Evolutionary conservation across 805 yeast species (phyloP), one percentile per base, ranked within the genome.

Genomic region (Starmerella sp.): DNA sequence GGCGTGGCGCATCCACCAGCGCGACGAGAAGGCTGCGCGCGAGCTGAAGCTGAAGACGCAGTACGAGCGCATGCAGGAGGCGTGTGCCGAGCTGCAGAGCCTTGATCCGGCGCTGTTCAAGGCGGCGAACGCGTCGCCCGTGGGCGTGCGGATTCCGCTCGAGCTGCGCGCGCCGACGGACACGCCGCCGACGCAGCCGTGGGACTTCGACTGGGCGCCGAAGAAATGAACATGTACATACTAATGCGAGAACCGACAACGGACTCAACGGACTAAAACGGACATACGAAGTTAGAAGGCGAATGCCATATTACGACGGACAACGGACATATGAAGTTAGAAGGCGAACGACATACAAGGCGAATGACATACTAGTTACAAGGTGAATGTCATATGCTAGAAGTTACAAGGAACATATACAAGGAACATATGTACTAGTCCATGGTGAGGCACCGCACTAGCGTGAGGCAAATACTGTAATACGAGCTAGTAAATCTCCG

Each of bases 101-200:
- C 64, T 66, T 29, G 65, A 65, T 53, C 80, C 82, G 0, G 75
- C 71, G 48, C 72, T 91, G 51, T 89, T 74, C 62, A 77, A 74
- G 52, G 73, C 73, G 35, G 95, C 96, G 10, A 82, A 80, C 62
- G 68, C 68, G 34, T 71, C 73, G 50, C 83, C 84, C 61, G 68
- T 69, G 45, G 75, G 75, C 51, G 77, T 78, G 61, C 74, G 88
- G 63, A 89, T 86, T 68, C 91, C 95, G 5, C 71, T 86, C 63
- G 96, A 91, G 65, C 67, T 87, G 68, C 80, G 93, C 65, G 81
- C 86, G 9, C 98, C 98, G 22, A 84, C 95, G 1, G 91, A 89
- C 54, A 86, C 75, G 58, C 98, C 98, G 13, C 85, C 97, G 17
- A 80, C 79, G 64, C 76, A 77, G 57, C 75, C 85, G 17, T 90